Evolutionary conservation across 768 basidiomycete species (phyloP), one percentile per base, ranked within the genome.

Genomic region (Daedalea quercina): DNA sequence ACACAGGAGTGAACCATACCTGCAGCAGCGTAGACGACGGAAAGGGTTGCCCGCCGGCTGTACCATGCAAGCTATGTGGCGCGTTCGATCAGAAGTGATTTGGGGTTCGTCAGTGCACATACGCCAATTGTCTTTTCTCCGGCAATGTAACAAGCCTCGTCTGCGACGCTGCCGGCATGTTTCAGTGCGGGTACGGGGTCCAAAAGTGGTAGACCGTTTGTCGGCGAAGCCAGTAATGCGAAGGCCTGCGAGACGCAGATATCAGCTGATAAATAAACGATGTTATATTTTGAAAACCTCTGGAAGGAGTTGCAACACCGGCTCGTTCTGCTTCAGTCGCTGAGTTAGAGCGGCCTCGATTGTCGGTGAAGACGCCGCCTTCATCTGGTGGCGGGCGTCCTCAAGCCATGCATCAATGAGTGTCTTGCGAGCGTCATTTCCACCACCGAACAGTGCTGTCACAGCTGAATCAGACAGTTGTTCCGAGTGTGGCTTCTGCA

Each of bases 331-430:
- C 54, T 70, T 69, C 56, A 92, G 65, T 12, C 90, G 73, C 25
- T 75, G 65, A 31, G 70, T 72, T 11, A 92, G 70, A 12, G 81
- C 75, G 19, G 80, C 75, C 23, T 71, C 73, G 47, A 88, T 57
- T 1, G 69, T 73, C 13, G 67, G 61, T 13, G 45, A 37, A 2
- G 56, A 47, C 9, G 54, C 52, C 34, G 59, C 42, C 49, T 48
- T 66, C 73, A 91, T 90, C 37, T 73, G 67, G 17, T 59, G 58
- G 13, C 82, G 63, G 1, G 85, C 89, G 54, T 84, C 79, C 19
- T 83, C 77, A 33, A 92, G 62, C 89, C 90, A 93, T 0, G 84
- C 84, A n/a, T 73, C 66, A 41, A 90, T 75, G 25, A 93, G 73
- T 3, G 77, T 78, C 50, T 75, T 73, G 13, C 84, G 72, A 1